Base-by-base conservation (phyloP, 1,284 basidiomycete species). In the Heliocybe sulcata region DNA sequence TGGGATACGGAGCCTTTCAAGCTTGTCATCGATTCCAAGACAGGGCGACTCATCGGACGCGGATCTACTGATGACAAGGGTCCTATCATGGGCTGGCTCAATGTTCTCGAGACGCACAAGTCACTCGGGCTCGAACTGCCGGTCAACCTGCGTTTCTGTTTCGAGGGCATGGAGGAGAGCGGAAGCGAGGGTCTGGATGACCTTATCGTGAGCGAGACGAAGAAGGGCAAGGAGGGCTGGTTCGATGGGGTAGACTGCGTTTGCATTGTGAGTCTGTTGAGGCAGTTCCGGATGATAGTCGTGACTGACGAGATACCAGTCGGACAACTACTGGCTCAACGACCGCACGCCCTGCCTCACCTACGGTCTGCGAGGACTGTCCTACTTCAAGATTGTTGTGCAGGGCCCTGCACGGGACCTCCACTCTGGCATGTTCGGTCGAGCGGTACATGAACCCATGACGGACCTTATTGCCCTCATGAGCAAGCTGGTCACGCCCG, bases 161-260 rank as follows among this genome's bases (percentile, higher is more conserved):
- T 99, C 65, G 96, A 99, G 71, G 94, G 96, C 8, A 99, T 99
- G 97, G 96, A 99, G 72, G 96, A 99, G 76, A 90, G 81, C 62
- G 96, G 96, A 6, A 93, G 90, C 47, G 92, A 94, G 64, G 94
- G 94, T 4, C 80, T 99, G 11, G 95, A 98, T 66, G 92, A 92
- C 53, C 82, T 98, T 52, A 94, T 99, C 62, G 74, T 81, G 59
- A 77, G 77, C 52, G 94, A 98, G 75, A 86, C 87, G 56, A 72
- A 78, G 52, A 79, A 81, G 56, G 86, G 75, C 42, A 77, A 84
- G 65, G 60, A 77, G 35, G 79, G 81, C 29, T 98, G 89, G 81
- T 97, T 99, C 70, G 80, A 86, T 51, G 93, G 90, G 22, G 88
- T 95, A 33, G 96, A 99, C 65, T 93, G 90, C 61, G 90, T 97